Evolutionary conservation across 176 grass and related monocot species (phyloP).

Genomic region (Neostapfia colusana): DNA sequence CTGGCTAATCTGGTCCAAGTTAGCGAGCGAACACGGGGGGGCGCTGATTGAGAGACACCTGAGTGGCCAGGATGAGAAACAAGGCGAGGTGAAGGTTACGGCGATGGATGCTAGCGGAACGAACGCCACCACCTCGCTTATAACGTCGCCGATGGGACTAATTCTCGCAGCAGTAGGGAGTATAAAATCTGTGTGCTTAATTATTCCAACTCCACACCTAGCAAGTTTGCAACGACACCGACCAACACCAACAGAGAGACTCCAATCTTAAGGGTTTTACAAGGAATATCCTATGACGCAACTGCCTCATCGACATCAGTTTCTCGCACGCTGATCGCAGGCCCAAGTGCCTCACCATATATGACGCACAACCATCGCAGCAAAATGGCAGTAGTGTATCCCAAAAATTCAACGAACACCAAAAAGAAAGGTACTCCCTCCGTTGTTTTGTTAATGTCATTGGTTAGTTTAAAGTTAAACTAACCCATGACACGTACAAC

Average conservation of each 20-base stretch:
- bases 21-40: background rate
- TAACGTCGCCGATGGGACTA: background rate
- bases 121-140: no score
- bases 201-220: background rate
- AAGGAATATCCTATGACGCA: conserved; percentile 14
- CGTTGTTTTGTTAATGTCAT: no score
- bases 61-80: no score
- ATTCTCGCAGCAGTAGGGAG: no score
- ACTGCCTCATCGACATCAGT: background rate
- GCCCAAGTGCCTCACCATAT: background rate
- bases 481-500: no score
- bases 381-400: background rate
- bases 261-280: background rate
- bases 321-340: background rate
- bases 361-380: background rate
- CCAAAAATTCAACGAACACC: background rate
- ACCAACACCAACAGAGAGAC: background rate
- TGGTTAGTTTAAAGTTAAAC: no score
- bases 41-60: no score
- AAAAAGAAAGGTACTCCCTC: background rate
- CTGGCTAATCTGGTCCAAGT: background rate
- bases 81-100: no score
- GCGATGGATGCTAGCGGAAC: no score
- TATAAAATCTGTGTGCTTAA: background rate
- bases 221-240: background rate